Conservation (phyloP, 768 basidiomycete genomes). For the Hypholoma fasciculare region DNA sequence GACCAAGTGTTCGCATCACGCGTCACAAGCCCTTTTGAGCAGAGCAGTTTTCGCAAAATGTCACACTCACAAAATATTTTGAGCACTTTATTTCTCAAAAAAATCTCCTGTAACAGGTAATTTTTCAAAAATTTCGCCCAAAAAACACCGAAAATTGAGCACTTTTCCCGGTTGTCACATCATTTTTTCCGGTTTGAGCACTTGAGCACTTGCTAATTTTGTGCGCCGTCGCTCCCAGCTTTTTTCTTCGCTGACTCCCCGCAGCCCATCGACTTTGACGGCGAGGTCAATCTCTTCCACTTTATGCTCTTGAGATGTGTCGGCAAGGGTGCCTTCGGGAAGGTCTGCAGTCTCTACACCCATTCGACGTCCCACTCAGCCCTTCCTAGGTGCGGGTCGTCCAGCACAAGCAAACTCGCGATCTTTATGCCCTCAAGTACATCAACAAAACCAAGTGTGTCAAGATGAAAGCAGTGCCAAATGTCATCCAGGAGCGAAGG, state of each 20-base stretch:
- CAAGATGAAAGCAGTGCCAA: constrained; percentile 97
- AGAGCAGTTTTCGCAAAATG: too few relatives aligned
- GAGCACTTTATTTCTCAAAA: too few relatives aligned
- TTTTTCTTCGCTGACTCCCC: constrained; percentile 1
- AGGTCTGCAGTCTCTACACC: constrained; percentile 51
- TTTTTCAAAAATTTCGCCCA: too few relatives aligned
- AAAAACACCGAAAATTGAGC: too few relatives aligned
- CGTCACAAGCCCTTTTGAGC: too few relatives aligned
- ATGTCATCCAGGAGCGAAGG: constrained; percentile 94
- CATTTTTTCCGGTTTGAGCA: too few relatives aligned
- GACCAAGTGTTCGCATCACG: too few relatives aligned
- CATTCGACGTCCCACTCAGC: constrained; percentile 5
- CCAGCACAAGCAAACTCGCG: constrained; percentile 97
- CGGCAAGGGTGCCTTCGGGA: constrained; percentile 99
- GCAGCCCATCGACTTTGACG: constrained; percentile 94
- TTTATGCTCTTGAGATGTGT: constrained; percentile 93
- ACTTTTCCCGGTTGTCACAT: too few relatives aligned
- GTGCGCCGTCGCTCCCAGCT: constrained; percentile 19
- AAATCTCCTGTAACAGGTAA: too few relatives aligned
- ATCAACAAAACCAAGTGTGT: constrained; percentile 98
- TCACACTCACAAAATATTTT: too few relatives aligned
- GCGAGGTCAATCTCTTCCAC: constrained; percentile 95
- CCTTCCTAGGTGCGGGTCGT: constrained; percentile 88
- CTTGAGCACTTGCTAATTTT: too few relatives aligned
- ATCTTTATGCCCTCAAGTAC: constrained; percentile 97